Conservation (phyloP, 2,329 filamentous ascomycete genomes). For the Herpomyces periplanetae region DNA sequence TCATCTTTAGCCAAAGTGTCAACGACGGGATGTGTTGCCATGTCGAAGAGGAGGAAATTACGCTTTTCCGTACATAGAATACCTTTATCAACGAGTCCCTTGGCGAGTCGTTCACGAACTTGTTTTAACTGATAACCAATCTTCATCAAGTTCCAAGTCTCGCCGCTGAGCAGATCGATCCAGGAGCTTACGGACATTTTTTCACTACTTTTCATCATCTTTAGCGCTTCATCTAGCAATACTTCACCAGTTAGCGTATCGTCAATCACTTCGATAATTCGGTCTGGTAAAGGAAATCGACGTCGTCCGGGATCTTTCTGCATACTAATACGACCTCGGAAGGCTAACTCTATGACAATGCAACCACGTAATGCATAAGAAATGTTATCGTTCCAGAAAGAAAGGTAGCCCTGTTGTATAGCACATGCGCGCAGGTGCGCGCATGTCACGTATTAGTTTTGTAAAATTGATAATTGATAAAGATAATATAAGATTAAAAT, state of each 20-base stretch:
- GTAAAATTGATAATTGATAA: neutral
- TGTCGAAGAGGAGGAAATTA: constrained; percentile 97
- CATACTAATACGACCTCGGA: constrained; percentile 87
- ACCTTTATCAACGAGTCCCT: constrained; percentile 90
- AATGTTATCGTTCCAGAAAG: constrained; percentile 99
- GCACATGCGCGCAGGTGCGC: neutral
- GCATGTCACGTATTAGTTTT: too few relatives aligned
- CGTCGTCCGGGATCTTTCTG: constrained; percentile 73
- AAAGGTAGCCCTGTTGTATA: constrained; percentile 45
- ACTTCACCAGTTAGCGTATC: constrained; percentile 88
- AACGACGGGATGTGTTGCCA: constrained; percentile 91
- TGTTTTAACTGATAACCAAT: constrained; percentile 98
- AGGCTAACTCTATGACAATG: constrained; percentile 88
- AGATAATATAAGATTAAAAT: neutral
- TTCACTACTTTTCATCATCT: constrained; percentile 99
- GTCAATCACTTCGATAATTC: constrained; percentile 83
- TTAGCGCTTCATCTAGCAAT: constrained; percentile 75
- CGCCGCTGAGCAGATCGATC: constrained; percentile 96
- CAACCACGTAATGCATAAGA: constrained; percentile 87
- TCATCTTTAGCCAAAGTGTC: constrained; percentile 92
- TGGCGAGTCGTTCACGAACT: constrained; percentile 81
- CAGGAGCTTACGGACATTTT: constrained; percentile 98
- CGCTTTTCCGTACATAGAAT: constrained; percentile 94
- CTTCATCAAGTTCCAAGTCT: constrained; percentile 99
- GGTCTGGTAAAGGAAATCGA: constrained; percentile 64